phyloP scores from a whole-genome alignment of 1,284 basidiomycete genomes.

The Leccinum huronense region DNA sequence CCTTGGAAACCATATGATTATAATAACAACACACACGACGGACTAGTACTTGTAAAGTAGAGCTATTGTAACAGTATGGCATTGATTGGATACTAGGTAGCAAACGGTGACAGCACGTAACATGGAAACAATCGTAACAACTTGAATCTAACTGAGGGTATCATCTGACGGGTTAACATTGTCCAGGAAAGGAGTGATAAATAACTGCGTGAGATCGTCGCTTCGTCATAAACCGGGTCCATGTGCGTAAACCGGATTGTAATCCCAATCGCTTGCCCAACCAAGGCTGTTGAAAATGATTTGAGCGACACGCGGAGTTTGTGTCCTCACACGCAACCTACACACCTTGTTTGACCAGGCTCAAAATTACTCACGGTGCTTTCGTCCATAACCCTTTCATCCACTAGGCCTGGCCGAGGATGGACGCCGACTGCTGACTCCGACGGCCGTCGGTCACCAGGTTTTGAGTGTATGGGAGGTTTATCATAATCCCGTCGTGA shows the following conservation, averaged over 20 bases:
- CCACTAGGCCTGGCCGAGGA: conserved; percentile 17
- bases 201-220: conserved; percentile 6
- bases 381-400: conserved; percentile 11
- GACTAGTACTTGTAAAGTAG: conserved; percentile 20
- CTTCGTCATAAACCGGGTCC: conserved; percentile 8
- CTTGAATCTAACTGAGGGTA: conserved; percentile 4
- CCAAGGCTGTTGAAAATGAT: conserved; percentile 11
- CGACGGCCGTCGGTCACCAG: conserved; percentile 10
- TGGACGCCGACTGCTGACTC: conserved; percentile 11
- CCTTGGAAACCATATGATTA: conserved; percentile 11
- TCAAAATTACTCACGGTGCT: background rate
- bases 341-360: conserved; percentile 17
- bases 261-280: conserved; percentile 29
- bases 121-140: conserved; percentile 1
- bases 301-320: conserved; percentile 8
- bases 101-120: conserved; percentile 2
- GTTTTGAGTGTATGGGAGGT: conserved; percentile 9
- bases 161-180: conserved; percentile 11
- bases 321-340: background rate
- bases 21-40: conserved; percentile 7
- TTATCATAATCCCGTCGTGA: conserved; percentile 19
- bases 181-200: conserved; percentile 12
- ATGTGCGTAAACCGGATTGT: conserved; percentile 10
- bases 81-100: conserved; percentile 10
- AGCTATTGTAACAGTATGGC: conserved; percentile 13